phyloP scores from a whole-genome alignment of 2,329 filamentous ascomycete genomes.

The Ophiostoma sp. region DNA sequence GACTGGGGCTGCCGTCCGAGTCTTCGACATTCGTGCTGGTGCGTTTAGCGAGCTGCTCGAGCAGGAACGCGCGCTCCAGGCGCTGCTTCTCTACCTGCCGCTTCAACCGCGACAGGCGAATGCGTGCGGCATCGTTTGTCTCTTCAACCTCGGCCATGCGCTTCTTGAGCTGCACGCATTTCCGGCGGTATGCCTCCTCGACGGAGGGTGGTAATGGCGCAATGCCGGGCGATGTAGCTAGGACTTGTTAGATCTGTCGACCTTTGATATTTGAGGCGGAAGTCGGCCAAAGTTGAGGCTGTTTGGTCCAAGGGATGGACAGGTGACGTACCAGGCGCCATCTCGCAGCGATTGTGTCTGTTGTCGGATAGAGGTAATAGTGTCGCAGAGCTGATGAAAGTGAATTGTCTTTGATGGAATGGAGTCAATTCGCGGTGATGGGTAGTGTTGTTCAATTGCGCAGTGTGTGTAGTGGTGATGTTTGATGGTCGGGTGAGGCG shows the following conservation, averaged over 20 bases:
- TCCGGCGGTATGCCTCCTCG: constrained; percentile 90
- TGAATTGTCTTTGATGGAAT: not conserved
- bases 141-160: constrained; percentile 88
- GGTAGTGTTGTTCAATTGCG: not conserved
- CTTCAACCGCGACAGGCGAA: constrained; percentile 72
- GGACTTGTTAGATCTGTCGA: not conserved
- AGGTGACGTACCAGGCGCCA: constrained; percentile 27
- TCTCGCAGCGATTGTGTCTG: not conserved
- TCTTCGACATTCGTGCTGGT: constrained; percentile 71
- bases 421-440: not conserved
- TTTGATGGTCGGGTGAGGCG: not conserved
- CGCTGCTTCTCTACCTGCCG: constrained; percentile 88
- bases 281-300: not conserved
- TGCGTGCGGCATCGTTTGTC: constrained; percentile 76
- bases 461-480: not conserved
- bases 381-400: not conserved
- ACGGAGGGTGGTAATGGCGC: constrained; percentile 76
- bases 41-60: constrained; percentile 67
- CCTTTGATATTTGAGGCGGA: not conserved
- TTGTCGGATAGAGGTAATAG: not conserved
- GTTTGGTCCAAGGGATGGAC: not conserved
- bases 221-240: constrained; percentile 15
- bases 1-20: constrained; percentile 72
- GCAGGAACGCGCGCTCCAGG: constrained; percentile 71
- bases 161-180: constrained; percentile 91